phyloP scores from a whole-genome alignment of 2,329 filamentous ascomycete genomes.

The Monosporascus sp. region DNA sequence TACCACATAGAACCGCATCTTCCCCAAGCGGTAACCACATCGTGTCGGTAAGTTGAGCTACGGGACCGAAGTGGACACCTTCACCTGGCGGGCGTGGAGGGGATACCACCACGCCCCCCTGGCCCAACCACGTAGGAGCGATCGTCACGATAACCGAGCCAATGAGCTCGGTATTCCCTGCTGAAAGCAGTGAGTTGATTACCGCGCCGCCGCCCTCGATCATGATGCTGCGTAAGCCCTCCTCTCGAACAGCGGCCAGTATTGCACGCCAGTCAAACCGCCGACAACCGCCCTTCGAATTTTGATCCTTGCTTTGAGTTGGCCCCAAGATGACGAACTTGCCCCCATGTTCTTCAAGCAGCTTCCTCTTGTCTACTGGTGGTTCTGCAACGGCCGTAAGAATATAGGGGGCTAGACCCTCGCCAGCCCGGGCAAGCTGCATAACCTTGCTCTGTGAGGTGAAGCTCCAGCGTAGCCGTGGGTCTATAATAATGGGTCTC shows the following conservation, averaged over 20 bases:
- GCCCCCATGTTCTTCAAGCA: conserved; percentile 47
- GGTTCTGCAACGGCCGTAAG: conserved; percentile 48
- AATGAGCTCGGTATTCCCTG: conserved; percentile 55
- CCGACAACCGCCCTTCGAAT: conserved; percentile 30
- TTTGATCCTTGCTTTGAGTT: conserved; percentile 23
- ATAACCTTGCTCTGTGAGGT: conserved; percentile 58
- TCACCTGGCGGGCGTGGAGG: conserved; percentile 54
- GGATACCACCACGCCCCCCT: conserved; percentile 72
- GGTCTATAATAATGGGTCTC: conserved; percentile 77
- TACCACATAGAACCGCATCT: conserved; percentile 78
- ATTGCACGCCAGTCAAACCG: conserved; percentile 61
- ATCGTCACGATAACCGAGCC: conserved; percentile 82
- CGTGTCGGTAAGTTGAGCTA: conserved; percentile 60
- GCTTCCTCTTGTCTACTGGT: conserved; percentile 34
- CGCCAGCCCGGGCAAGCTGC: conserved; percentile 55
- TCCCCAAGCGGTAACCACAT: conserved; percentile 75
- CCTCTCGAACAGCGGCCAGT: conserved; percentile 48
- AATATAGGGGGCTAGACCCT: conserved; percentile 70
- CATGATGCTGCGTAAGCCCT: conserved; percentile 76
- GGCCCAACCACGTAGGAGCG: conserved; percentile 84
- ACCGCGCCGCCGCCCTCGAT: conserved; percentile 81
- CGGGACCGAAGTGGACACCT: conserved; percentile 49
- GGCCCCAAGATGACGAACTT: conserved; percentile 40
- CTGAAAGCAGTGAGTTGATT: conserved; percentile 73
- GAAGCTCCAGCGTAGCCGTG: conserved; percentile 67